A percentile compares a stretch with the other conserved stretches of the same genome.
Conservation (phyloP, 495 filamentous ascomycete genomes). For the Friedmanniomyces endolithicus region DNA sequence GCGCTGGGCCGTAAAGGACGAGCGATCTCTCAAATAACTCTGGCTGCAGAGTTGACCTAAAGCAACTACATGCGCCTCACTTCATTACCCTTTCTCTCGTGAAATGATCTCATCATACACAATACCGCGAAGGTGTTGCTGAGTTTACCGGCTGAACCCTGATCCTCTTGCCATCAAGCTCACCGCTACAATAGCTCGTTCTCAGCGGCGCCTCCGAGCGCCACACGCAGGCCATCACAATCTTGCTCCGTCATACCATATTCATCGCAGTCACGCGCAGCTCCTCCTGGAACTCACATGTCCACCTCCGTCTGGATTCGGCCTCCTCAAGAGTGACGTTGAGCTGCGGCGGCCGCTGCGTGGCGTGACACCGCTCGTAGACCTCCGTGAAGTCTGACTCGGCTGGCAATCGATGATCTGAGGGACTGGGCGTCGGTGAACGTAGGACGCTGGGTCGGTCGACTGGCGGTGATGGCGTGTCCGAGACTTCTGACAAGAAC, state of each 20-base stretch:
- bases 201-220: too few relatives aligned
- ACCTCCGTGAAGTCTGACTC: neutral
- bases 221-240: neutral
- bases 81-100: too few relatives aligned
- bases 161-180: too few relatives aligned
- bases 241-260: neutral
- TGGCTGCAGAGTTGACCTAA: too few relatives aligned
- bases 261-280: neutral
- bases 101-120: too few relatives aligned
- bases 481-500: neutral
- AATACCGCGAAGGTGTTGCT: too few relatives aligned
- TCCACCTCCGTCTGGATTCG: neutral
- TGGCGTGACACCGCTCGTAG: neutral
- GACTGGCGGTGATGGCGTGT: neutral
- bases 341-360: neutral
- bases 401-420: neutral
- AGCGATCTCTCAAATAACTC: too few relatives aligned
- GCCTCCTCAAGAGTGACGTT: neutral
- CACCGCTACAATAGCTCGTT: too few relatives aligned
- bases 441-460: neutral
- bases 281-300: neutral
- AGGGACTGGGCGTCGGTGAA: neutral
- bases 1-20: neutral
- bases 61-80: too few relatives aligned
- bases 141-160: too few relatives aligned